Percentiles rank a stretch among this genome's conserved stretches.
Evolutionary conservation across 306 rosid genomes (phyloP).

Genomic region (Erythrophleum fordii): DNA sequence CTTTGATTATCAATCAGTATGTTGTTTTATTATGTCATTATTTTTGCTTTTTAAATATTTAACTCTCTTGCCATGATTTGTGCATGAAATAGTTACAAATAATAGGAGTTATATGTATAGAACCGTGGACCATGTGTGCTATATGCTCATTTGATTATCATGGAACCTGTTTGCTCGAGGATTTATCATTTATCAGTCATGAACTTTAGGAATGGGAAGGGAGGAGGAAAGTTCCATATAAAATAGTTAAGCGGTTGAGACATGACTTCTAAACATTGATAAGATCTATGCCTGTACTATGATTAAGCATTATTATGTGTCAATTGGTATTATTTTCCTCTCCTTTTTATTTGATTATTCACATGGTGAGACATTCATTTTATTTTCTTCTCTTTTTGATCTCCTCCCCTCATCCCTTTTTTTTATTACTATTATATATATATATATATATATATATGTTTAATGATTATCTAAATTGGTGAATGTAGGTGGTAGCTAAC

Average conservation of each 20-base stretch:
- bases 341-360: slow-evolving; percentile 10
- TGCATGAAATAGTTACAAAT: slow-evolving; percentile 23
- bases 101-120: not conserved
- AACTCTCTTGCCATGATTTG: not conserved
- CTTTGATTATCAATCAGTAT: not conserved
- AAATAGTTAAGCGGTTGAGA: slow-evolving; percentile 1
- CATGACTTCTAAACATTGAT: slow-evolving; percentile 15
- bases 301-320: slow-evolving; percentile 19
- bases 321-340: not conserved
- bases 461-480: slow-evolving; percentile 32
- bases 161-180: slow-evolving; percentile 22
- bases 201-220: not conserved
- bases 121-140: not conserved
- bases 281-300: slow-evolving; percentile 16
- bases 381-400: not conserved
- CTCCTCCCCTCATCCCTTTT: not conserved
- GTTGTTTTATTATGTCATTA: slow-evolving; percentile 13
- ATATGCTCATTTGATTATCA: not conserved
- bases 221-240: not conserved
- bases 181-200: not conserved
- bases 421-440: not conserved
- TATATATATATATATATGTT: not conserved
- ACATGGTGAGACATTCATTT: not conserved
- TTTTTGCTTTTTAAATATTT: slow-evolving; percentile 9
- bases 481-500: slow-evolving; percentile 86